Evolutionary conservation across 1,139 yeast species (phyloP), one percentile per base, ranked within the genome.

Genomic region (Suhomyces taliae): DNA sequence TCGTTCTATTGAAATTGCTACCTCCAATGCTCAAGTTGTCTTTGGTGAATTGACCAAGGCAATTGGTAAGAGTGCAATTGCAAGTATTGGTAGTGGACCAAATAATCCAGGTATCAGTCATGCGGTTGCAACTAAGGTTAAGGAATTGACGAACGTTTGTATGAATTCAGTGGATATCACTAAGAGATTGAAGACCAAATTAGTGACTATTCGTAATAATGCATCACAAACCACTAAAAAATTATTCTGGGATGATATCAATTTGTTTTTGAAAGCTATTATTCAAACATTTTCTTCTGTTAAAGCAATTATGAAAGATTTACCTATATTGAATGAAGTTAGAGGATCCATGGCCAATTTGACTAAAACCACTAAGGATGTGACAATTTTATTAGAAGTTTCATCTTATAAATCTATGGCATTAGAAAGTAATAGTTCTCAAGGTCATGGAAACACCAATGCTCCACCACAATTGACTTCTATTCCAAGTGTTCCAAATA

Each of bases 331-430:
- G 43, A 85, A 87, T 56, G 96, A 88, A 48, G 87, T 88, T 4
- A 74, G 97, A 51, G 82, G 89, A 6, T 85, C 88, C 7, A 78
- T 91, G 70, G 89, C 96, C 0, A 81, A 83, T 33, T 71, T 91
- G 48, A 90, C 97, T 0, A 84, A 90, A 53, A 87, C 91, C 5
- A 89, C 97, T 2, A 91, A 91, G 60, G 98, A 91, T 58, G 88
- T 91, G 10, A 90, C 97, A 0, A 83, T 88, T 11, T 74, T 88
- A 55, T 68, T 90, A 40, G 97, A 90, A 60, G 70, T 70, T 6
- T 72, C 78, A 0, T 69, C 78, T 1, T 74, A 73, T 51, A 72
- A 70, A 50, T 53, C 72, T 6, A 68, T 74, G 60, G 57, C 74
- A 1, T 51, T 54, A 10, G 56, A 56, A 6, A 19, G 40, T 3